Evolutionary conservation across 345 rosid species (phyloP).

Genomic region (Heritiera littoralis): DNA sequence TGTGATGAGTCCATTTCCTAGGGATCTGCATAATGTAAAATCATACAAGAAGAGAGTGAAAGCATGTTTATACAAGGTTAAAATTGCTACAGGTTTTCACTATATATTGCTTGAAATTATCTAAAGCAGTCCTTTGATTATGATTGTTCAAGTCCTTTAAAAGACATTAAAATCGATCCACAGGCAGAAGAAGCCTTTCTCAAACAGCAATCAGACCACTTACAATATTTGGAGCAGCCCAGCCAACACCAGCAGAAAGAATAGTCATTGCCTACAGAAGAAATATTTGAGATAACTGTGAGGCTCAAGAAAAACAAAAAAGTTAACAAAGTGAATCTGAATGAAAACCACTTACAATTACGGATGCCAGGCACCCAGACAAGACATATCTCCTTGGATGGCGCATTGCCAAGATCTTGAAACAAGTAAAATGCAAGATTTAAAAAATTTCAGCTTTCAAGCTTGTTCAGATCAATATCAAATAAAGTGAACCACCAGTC

Average conservation of each 20-base stretch:
- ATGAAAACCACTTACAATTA: constrained; percentile 52
- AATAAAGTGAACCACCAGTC: not conserved
- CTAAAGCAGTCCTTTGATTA: not conserved
- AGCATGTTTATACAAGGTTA: not conserved
- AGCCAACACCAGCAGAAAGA: constrained; percentile 78
- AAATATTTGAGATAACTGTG: constrained; percentile 12
- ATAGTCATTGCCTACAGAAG: constrained; percentile 81
- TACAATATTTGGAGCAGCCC: constrained; percentile 97
- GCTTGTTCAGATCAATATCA: not conserved
- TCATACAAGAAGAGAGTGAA: not conserved
- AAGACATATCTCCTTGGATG: constrained; percentile 94
- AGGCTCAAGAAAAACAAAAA: constrained; percentile 4
- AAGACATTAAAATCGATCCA: constrained; percentile 11
- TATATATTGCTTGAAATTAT: not conserved
- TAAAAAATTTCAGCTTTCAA: not conserved
- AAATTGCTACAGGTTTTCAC: not conserved
- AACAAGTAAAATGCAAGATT: constrained; percentile 13
- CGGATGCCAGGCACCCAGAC: constrained; percentile 75
- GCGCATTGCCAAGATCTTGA: constrained; percentile 97
- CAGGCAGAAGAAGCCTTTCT: constrained; percentile 9
- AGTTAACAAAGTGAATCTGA: constrained; percentile 15
- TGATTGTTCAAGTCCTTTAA: not conserved
- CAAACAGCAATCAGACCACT: constrained; percentile 28
- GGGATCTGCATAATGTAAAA: constrained; percentile 59
- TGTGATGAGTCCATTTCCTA: constrained; percentile 87